Evolutionary conservation across 768 basidiomycete species (phyloP).

Genomic region (Mycena galopus): DNA sequence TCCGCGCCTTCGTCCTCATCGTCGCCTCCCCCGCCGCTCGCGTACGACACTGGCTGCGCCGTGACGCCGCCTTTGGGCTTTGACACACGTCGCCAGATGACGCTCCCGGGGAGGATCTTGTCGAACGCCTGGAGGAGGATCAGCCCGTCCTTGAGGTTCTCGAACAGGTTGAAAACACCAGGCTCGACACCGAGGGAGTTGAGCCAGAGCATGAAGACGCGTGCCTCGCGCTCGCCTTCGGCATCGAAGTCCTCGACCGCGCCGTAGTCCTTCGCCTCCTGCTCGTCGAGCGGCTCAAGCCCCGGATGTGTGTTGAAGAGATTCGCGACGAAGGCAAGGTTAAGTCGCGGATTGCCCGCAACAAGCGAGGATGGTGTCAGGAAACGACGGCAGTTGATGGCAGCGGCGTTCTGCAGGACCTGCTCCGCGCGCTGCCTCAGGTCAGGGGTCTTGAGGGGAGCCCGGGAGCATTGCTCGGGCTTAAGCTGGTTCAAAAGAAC

Average conservation of each 20-base stretch:
- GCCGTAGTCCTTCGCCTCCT: conserved; percentile 92
- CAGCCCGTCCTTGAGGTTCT: conserved; percentile 94
- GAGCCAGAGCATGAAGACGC: conserved; percentile 98
- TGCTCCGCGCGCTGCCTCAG: conserved; percentile 89
- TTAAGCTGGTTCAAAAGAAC: conserved; percentile 96
- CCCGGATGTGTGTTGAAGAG: conserved; percentile 98
- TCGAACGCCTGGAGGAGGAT: conserved; percentile 97
- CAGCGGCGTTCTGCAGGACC: conserved; percentile 94
- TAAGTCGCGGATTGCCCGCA: conserved; percentile 95
- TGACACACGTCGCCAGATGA: conserved; percentile 95
- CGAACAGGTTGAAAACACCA: conserved; percentile 95
- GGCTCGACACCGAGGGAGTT: conserved; percentile 98
- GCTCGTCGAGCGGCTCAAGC: conserved; percentile 92
- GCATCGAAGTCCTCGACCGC: conserved; percentile 97
- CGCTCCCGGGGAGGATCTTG: conserved; percentile 92
- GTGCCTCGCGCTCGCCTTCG: conserved; percentile 97
- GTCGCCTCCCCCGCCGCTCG: conserved; percentile 49
- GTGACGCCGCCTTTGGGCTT: conserved; percentile 82
- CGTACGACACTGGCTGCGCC: conserved; percentile 53
- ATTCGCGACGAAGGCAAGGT: conserved; percentile 98
- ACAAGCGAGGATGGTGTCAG: conserved; percentile 92
- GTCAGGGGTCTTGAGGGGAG: conserved; percentile 89
- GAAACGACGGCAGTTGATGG: conserved; percentile 96
- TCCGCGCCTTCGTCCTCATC: conserved; percentile 80
- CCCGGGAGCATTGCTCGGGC: conserved; percentile 91